A percentile compares a stretch with the other conserved stretches of the same genome.
Evolutionary conservation across 352 stramenopile genomes (phyloP).

Genomic region (Pythium phragmitis): DNA sequence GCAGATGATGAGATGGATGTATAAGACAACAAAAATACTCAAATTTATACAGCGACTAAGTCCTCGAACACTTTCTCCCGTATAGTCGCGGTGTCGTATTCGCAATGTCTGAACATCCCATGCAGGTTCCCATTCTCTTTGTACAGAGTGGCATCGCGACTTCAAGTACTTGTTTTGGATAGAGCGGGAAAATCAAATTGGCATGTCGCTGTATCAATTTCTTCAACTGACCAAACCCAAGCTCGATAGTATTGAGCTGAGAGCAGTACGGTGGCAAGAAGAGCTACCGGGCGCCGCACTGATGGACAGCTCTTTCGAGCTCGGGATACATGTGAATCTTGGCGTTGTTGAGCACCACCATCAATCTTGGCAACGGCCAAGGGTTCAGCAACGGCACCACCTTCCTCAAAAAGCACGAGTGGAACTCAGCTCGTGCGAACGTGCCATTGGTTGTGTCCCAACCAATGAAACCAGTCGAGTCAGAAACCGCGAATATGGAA

Average conservation of each 20-base stretch:
- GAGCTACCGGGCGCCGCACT: constrained; percentile 86
- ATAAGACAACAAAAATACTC: neutral
- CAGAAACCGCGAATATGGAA: neutral
- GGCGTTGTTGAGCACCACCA: constrained; percentile 54
- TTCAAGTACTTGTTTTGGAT: constrained; percentile 5
- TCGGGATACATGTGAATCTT: constrained; percentile 89
- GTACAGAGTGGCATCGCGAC: no score
- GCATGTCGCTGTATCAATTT: constrained; percentile 73
- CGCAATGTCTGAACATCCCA: constrained; percentile 7
- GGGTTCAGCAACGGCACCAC: constrained; percentile 87
- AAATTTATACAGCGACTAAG: no score
- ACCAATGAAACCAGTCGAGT: neutral
- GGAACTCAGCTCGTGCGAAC: constrained; percentile 82
- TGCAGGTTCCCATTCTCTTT: no score
- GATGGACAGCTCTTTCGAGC: constrained; percentile 92
- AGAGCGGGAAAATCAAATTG: constrained; percentile 62
- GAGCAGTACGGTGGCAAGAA: constrained; percentile 6
- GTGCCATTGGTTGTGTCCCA: constrained; percentile 2
- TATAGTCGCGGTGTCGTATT: no score
- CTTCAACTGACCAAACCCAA: constrained; percentile 58
- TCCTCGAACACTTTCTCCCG: no score
- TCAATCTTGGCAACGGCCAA: constrained; percentile 61
- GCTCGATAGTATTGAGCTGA: constrained; percentile 1
- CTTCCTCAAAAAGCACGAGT: constrained; percentile 58
- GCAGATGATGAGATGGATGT: neutral